Evolutionary conservation across 495 filamentous ascomycete genomes (phyloP).

Genomic region (Articulospora tetracladia): DNA sequence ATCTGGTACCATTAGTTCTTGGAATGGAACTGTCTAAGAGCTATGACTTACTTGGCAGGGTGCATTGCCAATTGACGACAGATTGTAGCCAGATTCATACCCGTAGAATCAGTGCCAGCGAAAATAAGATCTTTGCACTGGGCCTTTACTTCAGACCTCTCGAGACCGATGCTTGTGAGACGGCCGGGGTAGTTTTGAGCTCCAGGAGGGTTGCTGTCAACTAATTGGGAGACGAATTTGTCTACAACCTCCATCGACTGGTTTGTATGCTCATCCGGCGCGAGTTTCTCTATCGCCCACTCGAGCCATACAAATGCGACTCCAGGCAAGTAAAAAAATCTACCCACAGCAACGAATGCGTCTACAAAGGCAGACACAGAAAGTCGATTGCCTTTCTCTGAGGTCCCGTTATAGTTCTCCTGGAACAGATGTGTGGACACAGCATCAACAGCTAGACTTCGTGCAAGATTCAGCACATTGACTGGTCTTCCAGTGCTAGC

Average conservation of each 20-base stretch:
- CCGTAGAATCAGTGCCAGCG: slow-evolving; percentile 38
- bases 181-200: slow-evolving; percentile 42
- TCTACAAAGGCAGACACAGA: slow-evolving; percentile 37
- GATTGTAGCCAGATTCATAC: slow-evolving; percentile 43
- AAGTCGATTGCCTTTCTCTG: slow-evolving; percentile 29
- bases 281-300: slow-evolving; percentile 25
- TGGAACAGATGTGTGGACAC: slow-evolving; percentile 44
- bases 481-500: slow-evolving; percentile 28
- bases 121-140: slow-evolving; percentile 41
- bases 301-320: slow-evolving; percentile 34
- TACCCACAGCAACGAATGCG: slow-evolving; percentile 44
- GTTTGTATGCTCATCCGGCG: slow-evolving; percentile 25
- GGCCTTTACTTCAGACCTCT: slow-evolving; percentile 35
- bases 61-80: slow-evolving; percentile 36
- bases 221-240: slow-evolving; percentile 30
- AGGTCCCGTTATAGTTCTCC: slow-evolving; percentile 37
- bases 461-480: slow-evolving; percentile 40
- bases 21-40: not conserved
- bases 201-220: slow-evolving; percentile 11
- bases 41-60: slow-evolving; percentile 36
- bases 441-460: slow-evolving; percentile 42
- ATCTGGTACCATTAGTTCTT: slow-evolving; percentile 24
- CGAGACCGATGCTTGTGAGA: slow-evolving; percentile 39
- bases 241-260: slow-evolving; percentile 35
- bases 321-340: slow-evolving; percentile 43